Evolutionary conservation across 345 rosid genomes (phyloP), one percentile per base, ranked within the genome.

Genomic region (Hypericum perforatum): DNA sequence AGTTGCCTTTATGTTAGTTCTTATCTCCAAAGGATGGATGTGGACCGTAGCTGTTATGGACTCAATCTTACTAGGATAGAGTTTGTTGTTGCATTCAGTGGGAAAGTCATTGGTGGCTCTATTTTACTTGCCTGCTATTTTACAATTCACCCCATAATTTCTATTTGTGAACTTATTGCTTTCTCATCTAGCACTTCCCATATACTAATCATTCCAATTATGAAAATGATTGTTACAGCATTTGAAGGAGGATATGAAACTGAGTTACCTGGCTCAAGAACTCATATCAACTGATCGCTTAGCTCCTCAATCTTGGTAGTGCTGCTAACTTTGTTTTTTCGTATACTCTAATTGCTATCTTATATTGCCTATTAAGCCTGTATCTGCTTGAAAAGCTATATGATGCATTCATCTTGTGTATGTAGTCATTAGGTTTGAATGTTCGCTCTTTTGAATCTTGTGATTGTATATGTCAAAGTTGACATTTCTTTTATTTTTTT

Each of bases 241-340:
- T 74, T 82, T 92, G 65, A 92, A 92, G 80, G 97, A 92, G 70
- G 98, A 85, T 61, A 88, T 92, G 98, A 88, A 85, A 73, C 68
- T 92, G 54, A 88, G 98, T 75, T 92, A 85, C 81, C 72, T 92
- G 51, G 98, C 95, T 63, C 95, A 82, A 54, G 98, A 88, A 64
- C 69, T 92, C 59, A 82, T 83, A 58, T 78, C 91, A 69, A 83
- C 84, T 10, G 97, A 92, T 65, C 98, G 97, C 67, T 67, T 88
- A 61, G 97, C 98, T 74, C 87, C 98, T 61, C 91, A 92, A 68
- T 80, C 98, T 44, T 92, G 98, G 98, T 92, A 83, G 49, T 43
- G 46, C 54, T 49, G 39, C 41, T 53, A 45, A 45, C 41, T 49
- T 43, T 32, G n/a, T 44, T 57, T 12, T 54, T 37, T 6, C 3